Conservation (phyloP, 164 flowering plant genomes). For the Umbilicus rupestris region DNA sequence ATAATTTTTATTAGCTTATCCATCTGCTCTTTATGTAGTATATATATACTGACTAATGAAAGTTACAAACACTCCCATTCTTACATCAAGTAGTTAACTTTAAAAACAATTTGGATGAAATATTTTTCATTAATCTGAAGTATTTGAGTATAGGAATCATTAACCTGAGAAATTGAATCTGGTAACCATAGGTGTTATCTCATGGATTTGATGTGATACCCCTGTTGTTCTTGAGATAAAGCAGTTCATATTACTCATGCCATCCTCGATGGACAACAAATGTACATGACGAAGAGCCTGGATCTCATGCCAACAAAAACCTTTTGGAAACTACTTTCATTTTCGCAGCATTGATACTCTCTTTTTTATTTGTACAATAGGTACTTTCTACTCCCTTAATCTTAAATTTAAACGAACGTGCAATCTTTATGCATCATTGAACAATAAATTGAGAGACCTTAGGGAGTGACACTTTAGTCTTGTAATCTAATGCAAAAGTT, state of each 20-base stretch:
- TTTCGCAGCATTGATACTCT: constrained; percentile 29
- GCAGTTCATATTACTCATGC: constrained; percentile 54
- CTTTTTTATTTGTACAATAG: constrained; percentile 14
- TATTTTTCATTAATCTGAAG: too few relatives aligned
- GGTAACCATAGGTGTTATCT: constrained; percentile 61
- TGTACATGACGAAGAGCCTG: constrained; percentile 63
- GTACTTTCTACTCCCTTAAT: constrained; percentile 1
- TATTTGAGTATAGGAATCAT: too few relatives aligned
- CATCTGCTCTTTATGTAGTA: background rate
- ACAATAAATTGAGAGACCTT: too few relatives aligned
- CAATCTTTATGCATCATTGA: too few relatives aligned
- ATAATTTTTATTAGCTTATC: background rate
- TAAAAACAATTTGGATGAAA: too few relatives aligned
- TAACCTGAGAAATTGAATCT: background rate
- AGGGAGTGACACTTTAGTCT: too few relatives aligned
- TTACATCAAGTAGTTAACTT: too few relatives aligned
- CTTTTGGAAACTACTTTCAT: constrained; percentile 44
- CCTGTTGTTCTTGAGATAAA: constrained; percentile 76
- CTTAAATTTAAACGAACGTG: too few relatives aligned
- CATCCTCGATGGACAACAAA: constrained; percentile 56
- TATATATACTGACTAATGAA: too few relatives aligned
- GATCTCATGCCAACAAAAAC: constrained; percentile 65
- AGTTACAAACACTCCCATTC: too few relatives aligned
- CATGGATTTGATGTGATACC: constrained; percentile 75
- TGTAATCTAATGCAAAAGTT: too few relatives aligned